Conservation (phyloP, 2,329 filamentous ascomycete genomes). For the Trichoderma sp. region DNA sequence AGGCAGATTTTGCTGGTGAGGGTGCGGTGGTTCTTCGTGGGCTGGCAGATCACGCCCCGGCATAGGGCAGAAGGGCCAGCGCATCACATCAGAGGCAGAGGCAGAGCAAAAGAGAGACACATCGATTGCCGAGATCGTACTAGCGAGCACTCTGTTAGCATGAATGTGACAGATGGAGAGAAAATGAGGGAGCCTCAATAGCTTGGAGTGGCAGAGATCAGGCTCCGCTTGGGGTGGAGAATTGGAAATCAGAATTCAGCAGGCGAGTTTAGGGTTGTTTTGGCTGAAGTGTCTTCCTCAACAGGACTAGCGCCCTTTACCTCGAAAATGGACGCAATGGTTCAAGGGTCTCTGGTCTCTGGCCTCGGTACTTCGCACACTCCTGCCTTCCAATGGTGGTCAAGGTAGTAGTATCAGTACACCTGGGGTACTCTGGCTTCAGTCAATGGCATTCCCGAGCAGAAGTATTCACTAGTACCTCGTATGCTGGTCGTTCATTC, state of each 20-base stretch:
- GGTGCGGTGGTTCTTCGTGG: neutral
- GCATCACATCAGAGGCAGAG: neutral
- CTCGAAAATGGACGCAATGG: neutral
- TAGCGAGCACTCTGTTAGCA: neutral
- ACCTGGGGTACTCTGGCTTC: neutral
- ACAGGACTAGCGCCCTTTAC: neutral
- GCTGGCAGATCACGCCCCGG: neutral
- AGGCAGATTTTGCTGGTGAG: neutral
- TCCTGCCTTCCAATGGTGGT: neutral
- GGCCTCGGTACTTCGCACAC: neutral
- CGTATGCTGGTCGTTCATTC: neutral
- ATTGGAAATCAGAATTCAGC: neutral
- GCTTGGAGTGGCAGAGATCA: slow-evolving; percentile 5
- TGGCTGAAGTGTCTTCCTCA: neutral
- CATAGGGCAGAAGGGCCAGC: neutral
- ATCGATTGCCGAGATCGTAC: slow-evolving; percentile 17
- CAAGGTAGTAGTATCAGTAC: neutral
- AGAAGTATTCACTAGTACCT: neutral
- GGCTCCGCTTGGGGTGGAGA: slow-evolving; percentile 8
- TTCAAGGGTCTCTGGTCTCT: neutral
- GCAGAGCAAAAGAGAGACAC: neutral
- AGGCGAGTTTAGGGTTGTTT: neutral
- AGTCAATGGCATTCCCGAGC: neutral
- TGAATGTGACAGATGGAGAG: neutral
- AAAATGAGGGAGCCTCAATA: slow-evolving; percentile 6